Base-by-base conservation (phyloP, 1,284 basidiomycete species). In the Caloboletus firmus region DNA sequence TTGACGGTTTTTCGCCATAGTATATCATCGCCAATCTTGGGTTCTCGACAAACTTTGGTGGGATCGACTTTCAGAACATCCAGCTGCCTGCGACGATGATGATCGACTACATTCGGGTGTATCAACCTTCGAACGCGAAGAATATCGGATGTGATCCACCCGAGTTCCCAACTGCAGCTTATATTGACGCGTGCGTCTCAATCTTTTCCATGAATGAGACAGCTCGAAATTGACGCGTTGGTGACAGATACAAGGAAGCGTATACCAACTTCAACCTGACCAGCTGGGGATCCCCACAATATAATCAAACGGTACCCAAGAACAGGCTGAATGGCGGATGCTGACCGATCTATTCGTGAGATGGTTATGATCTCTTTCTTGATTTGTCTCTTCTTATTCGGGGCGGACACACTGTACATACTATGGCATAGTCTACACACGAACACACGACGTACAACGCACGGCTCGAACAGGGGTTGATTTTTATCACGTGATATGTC, bases 21-120 rank as follows among this genome's bases (percentile, higher is more conserved):
- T 75, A 76, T 45, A 73, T 77, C 61, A 75, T 78, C 45, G 62
- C 75, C 35, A 77, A 77, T 49, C 69, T 77, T 35, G 76, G 76
- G 18, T 69, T 76, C 54, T 76, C 77, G 11, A 39, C 61, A 51
- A 70, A 59, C 56, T 78, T 77, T 67, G 76, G 76, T 40, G 61
- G 57, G 32, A 74, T 74, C 53, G 75, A 77, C 51, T 76, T 74
- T 56, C 59, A 60, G 13, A 26, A 72, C 40, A 52, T 77, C 34
- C 64, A 68, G 47, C 64, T 79, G 50, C 76, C 76, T 4, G 65
- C 74, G 18, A 67, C 63, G 51, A 75, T 79, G 74, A 62, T 61
- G 55, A 55, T 78, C 45, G 76, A 78, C 52, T 79, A 77, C 34
- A 66, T 79, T 22, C 72, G 76, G 22, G 71, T 79, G 37, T 78